These are phyloP conservation scores for Rosa lucieae DNA, from an alignment of 306 rosid genomes.

Conservation along the genomic window DNA sequence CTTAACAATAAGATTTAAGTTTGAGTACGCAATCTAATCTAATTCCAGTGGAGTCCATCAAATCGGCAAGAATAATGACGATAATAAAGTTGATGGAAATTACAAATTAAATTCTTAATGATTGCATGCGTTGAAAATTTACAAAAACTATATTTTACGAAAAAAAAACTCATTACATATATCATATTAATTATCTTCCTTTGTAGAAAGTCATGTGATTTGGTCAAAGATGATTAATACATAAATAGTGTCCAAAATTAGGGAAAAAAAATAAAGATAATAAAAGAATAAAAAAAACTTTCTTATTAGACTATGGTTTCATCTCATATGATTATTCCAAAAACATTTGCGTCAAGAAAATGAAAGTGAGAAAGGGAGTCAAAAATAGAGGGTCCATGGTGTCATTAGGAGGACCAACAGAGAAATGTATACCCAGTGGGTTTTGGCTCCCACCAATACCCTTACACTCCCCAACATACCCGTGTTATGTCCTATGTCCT, in stretches of 20 bases:
- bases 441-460: conserved; percentile 58
- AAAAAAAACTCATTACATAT: not conserved
- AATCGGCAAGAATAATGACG: not conserved
- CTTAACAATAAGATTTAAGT: not conserved
- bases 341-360: not conserved
- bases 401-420: conserved; percentile 47
- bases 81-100: too few relatives aligned
- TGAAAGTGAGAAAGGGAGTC: not conserved
- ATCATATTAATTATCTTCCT: not conserved
- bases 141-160: not conserved
- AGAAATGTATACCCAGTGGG: conserved; percentile 44
- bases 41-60: not conserved
- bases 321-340: not conserved
- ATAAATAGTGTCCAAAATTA: not conserved
- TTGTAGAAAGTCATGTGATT: conserved; percentile 1
- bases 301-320: not conserved
- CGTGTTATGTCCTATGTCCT: conserved; percentile 51
- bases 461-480: conserved; percentile 58
- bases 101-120: too few relatives aligned
- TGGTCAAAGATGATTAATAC: not conserved
- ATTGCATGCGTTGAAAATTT: not conserved
- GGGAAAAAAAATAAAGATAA: not conserved
- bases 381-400: conserved; percentile 44
- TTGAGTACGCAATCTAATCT: not conserved
- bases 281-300: not conserved